phyloP scores from a whole-genome alignment of 805 yeast species.

The Metschnikowia cubensis region DNA sequence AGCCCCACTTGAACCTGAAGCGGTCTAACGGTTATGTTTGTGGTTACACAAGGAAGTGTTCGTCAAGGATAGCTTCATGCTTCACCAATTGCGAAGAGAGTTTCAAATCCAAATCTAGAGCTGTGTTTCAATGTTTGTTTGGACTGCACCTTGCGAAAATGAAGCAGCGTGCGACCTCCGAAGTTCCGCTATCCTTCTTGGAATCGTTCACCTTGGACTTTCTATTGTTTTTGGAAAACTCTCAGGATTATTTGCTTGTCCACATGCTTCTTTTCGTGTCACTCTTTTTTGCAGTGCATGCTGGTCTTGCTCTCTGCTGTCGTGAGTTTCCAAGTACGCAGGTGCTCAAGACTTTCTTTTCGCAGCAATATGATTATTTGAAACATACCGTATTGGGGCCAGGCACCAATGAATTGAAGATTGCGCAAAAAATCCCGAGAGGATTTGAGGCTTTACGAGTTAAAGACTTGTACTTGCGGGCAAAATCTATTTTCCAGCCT shows the following conservation, averaged over 20 bases:
- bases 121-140: neutral
- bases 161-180: conserved; percentile 1
- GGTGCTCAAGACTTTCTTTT: neutral
- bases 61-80: neutral
- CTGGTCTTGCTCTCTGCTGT: neutral
- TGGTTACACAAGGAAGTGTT: neutral
- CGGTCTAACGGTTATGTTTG: neutral
- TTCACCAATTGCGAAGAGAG: neutral
- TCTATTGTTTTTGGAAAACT: neutral
- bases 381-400: neutral
- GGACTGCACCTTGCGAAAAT: neutral
- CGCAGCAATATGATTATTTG: neutral
- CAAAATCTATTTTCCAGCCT: neutral
- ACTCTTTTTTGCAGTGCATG: neutral
- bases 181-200: neutral
- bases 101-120: neutral
- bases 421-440: neutral
- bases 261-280: neutral
- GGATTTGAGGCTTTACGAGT: neutral
- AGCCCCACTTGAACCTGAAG: neutral
- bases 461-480: neutral
- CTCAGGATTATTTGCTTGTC: neutral
- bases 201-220: neutral
- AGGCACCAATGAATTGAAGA: neutral
- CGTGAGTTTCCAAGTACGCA: neutral